These are phyloP conservation scores for Ambispora gerdemannii DNA, from an alignment of 192 early-diverging fungal species.

Conservation along the genomic window DNA sequence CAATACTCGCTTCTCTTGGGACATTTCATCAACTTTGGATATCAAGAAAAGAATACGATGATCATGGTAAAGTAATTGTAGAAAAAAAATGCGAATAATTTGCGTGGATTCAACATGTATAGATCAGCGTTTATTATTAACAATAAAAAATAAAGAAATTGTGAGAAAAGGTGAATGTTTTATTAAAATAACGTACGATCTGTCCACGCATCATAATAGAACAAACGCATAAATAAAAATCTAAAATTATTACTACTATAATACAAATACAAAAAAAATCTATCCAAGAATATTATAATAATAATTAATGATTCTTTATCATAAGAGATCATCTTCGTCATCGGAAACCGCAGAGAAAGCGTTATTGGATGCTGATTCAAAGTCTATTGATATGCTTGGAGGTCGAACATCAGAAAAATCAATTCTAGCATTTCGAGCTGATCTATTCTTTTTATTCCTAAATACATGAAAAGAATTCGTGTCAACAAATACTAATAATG, in stretches of 20 bases:
- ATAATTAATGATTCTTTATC: too few relatives aligned
- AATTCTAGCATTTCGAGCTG: slow-evolving; percentile 22
- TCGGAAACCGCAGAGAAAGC: not conserved
- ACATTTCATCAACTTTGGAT: slow-evolving; percentile 99
- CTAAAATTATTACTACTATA: too few relatives aligned
- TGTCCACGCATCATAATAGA: too few relatives aligned
- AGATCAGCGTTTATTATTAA: too few relatives aligned
- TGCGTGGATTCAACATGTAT: too few relatives aligned
- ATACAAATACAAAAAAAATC: too few relatives aligned
- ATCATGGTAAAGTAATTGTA: slow-evolving; percentile 76
- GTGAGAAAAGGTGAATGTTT: too few relatives aligned
- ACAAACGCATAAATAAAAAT: too few relatives aligned
- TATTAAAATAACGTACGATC: too few relatives aligned
- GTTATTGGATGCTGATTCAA: not conserved
- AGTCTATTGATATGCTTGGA: slow-evolving; percentile 17
- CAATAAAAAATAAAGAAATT: too few relatives aligned
- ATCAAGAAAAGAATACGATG: slow-evolving; percentile 92
- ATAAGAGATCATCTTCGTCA: not conserved
- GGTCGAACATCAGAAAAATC: slow-evolving; percentile 22
- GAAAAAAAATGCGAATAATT: slow-evolving; percentile 80
- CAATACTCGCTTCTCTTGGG: slow-evolving; percentile 89
- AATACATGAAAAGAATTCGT: not conserved
- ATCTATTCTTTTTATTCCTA: slow-evolving; percentile 25
- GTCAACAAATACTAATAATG: not conserved
- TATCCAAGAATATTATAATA: too few relatives aligned